A percentile compares a stretch with the other conserved stretches of the same genome.
Conservation (phyloP, 108 stramenopile species). For the Cyclotella kingstonii region DNA sequence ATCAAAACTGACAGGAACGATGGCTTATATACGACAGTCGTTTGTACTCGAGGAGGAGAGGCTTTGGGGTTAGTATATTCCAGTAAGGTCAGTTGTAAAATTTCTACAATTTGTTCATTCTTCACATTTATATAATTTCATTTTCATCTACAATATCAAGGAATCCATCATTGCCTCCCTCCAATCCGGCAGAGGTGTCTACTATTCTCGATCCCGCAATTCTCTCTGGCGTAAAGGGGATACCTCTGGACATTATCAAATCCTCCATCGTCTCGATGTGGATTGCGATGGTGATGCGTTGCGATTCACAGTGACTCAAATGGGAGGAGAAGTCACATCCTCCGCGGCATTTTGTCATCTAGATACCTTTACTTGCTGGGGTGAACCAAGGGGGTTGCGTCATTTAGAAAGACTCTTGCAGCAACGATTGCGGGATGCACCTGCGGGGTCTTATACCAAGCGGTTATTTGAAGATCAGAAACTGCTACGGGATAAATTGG, state of each 20-base stretch:
- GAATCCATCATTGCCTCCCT: slow-evolving; percentile 84
- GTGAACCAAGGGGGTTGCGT: slow-evolving; percentile 75
- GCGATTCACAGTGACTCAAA: slow-evolving; percentile 89
- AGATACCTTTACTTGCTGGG: slow-evolving; percentile 90
- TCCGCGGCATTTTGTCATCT: slow-evolving; percentile 88
- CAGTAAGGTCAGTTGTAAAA: slow-evolving; percentile 50
- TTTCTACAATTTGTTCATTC: not conserved
- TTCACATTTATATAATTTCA: not conserved
- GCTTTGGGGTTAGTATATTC: slow-evolving; percentile 94
- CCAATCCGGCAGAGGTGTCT: slow-evolving; percentile 87
- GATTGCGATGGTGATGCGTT: slow-evolving; percentile 98
- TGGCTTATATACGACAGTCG: slow-evolving; percentile 92
- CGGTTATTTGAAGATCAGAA: slow-evolving; percentile 89
- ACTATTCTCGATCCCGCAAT: slow-evolving; percentile 89
- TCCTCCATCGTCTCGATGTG: slow-evolving; percentile 78
- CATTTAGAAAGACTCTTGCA: slow-evolving; percentile 82
- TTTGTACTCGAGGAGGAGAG: slow-evolving; percentile 79
- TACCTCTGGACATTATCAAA: slow-evolving; percentile 91
- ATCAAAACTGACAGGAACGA: slow-evolving; percentile 88
- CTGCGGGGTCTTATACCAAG: slow-evolving; percentile 95
- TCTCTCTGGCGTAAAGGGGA: slow-evolving; percentile 94
- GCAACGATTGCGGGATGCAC: slow-evolving; percentile 76
- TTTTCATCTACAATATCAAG: slow-evolving; percentile 9
- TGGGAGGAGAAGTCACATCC: slow-evolving; percentile 73
- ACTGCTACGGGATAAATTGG: slow-evolving; percentile 91